Percentiles rank a stretch among this genome's conserved stretches.
These are phyloP conservation scores for Scutellaria baicalensis DNA, from an alignment of 257 asterid genomes.

Conservation along the genomic window DNA sequence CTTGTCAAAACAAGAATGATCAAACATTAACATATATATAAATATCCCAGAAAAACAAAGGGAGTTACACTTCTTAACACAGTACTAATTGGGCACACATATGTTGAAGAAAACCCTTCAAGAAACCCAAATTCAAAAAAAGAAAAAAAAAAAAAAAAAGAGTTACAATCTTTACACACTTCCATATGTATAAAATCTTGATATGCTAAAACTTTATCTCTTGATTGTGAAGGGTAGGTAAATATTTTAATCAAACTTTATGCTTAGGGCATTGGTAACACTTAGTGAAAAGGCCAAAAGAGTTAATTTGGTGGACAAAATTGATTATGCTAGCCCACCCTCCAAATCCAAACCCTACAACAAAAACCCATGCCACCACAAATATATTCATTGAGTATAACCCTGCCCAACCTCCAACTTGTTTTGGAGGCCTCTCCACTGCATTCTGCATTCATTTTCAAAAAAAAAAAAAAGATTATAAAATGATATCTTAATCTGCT, in stretches of 20 bases:
- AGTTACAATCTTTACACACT: conserved; percentile 36
- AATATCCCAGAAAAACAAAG: conserved; percentile 28
- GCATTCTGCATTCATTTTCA: conserved; percentile 46
- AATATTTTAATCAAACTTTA: conserved; percentile 18
- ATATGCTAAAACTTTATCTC: conserved; percentile 4
- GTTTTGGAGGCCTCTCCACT: conserved; percentile 68
- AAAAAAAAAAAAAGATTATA: neutral
- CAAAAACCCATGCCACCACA: conserved; percentile 75
- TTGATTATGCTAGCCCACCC: conserved; percentile 87
- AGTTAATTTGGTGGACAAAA: conserved; percentile 57
- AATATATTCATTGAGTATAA: conserved; percentile 53
- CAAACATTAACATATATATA: conserved; percentile 14
- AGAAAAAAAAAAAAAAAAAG: neutral
- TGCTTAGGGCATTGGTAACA: conserved; percentile 77
- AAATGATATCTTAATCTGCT: too few species aligned
- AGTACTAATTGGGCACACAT: conserved; percentile 20
- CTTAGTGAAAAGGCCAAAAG: conserved; percentile 78
- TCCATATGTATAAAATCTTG: conserved; percentile 22
- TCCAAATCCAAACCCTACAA: conserved; percentile 80
- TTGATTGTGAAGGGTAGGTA: conserved; percentile 1
- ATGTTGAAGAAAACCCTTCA: conserved; percentile 17
- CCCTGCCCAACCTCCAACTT: conserved; percentile 71
- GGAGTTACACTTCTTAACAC: conserved; percentile 22
- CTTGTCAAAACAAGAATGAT: neutral
- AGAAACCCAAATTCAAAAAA: neutral